Percentiles rank a stretch among this genome's conserved stretches.
These are phyloP conservation scores for Nicotiana tomentosiformis DNA, from an alignment of 257 asterid genomes.

Conservation along the genomic window DNA sequence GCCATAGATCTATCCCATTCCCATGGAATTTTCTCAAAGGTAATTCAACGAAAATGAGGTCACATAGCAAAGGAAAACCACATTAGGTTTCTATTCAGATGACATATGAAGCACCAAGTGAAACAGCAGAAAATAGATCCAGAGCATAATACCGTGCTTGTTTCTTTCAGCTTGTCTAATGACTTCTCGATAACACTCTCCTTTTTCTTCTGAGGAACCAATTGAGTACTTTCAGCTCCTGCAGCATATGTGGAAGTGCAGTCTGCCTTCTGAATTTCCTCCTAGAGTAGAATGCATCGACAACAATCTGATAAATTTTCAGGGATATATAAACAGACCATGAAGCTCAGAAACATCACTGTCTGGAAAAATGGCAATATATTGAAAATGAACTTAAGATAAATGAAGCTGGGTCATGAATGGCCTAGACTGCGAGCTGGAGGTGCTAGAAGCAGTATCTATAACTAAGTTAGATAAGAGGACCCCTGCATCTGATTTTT, in stretches of 20 bases:
- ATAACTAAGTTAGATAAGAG: not conserved
- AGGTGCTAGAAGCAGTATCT: not conserved
- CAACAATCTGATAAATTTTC: conserved; percentile 12
- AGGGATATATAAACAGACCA: conserved; percentile 4
- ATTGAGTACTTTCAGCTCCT: conserved; percentile 29
- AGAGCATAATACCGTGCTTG: conserved; percentile 64
- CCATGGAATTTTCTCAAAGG: not conserved
- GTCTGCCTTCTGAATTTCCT: conserved; percentile 47
- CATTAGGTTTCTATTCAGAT: not conserved
- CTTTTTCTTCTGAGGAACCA: conserved; percentile 60
- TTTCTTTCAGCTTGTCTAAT: conserved; percentile 80
- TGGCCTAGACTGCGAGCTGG: not conserved
- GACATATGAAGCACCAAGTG: not conserved
- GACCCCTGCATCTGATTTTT: not conserved
- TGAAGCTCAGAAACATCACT: conserved; percentile 6
- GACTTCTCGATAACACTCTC: conserved; percentile 68
- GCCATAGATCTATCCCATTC: not conserved
- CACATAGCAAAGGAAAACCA: not conserved
- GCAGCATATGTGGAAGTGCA: conserved; percentile 29
- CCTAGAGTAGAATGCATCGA: conserved; percentile 41
- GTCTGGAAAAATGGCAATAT: not conserved
- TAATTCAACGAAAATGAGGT: not conserved
- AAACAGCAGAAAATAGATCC: not conserved
- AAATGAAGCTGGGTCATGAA: conserved; percentile 1
- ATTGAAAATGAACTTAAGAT: not conserved